Conservation (phyloP, 2,329 filamentous ascomycete species). For the Emmonsiellopsis sp. region DNA sequence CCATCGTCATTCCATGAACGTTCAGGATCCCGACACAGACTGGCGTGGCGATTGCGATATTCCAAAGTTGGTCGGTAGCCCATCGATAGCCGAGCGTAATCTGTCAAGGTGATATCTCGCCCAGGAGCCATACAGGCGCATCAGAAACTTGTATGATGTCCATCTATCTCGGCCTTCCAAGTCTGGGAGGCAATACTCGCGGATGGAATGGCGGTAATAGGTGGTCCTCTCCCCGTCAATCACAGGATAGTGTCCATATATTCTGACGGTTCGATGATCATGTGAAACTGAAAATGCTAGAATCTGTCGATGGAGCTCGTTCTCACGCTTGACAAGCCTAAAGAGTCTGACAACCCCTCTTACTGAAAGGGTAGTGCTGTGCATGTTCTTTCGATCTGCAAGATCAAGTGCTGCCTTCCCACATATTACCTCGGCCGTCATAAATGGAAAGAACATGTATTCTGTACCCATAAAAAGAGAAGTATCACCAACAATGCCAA, state of each 20-base stretch:
- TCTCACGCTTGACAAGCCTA: constrained; percentile 10
- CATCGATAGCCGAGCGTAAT: constrained; percentile 29
- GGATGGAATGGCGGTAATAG: constrained; percentile 21
- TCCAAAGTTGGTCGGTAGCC: constrained; percentile 8
- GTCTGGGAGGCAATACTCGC: constrained; percentile 22
- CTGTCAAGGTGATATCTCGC: constrained; percentile 10
- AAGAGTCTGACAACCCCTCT: constrained; percentile 33
- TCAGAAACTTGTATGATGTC: constrained; percentile 27
- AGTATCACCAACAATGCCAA: constrained; percentile 8
- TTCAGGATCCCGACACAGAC: no score
- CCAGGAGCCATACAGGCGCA: constrained; percentile 25
- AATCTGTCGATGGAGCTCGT: constrained; percentile 11
- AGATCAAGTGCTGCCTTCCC: constrained; percentile 16
- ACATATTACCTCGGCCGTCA: constrained; percentile 17
- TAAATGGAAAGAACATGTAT: constrained; percentile 17
- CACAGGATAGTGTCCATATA: constrained; percentile 13
- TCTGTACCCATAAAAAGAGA: not conserved
- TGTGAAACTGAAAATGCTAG: constrained; percentile 13
- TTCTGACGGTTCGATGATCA: constrained; percentile 10
- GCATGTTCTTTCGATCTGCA: constrained; percentile 17
- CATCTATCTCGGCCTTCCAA: constrained; percentile 26
- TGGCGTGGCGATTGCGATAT: not conserved
- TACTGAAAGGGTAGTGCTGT: constrained; percentile 23
- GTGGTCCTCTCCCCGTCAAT: constrained; percentile 3
- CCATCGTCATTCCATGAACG: no score